Conservation (phyloP, 1,139 yeast species). For the Hansenula anomala region DNA sequence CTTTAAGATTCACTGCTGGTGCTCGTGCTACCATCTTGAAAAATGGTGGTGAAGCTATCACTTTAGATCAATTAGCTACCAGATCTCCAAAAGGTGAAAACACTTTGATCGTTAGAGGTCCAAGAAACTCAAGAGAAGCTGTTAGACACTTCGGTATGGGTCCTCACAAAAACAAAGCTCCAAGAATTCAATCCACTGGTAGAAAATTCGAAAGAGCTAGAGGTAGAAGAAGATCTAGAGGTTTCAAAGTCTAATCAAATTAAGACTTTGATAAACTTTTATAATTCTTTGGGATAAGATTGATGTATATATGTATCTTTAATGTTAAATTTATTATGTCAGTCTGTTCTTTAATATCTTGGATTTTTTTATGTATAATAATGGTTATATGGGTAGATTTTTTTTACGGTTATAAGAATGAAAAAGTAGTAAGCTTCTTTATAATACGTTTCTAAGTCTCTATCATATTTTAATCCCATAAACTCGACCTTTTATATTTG, state of each 20-base stretch:
- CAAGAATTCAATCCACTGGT: constrained; percentile 95
- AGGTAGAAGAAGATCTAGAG: constrained; percentile 99
- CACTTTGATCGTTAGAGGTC: constrained; percentile 97
- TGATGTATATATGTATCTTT: constrained; percentile 18
- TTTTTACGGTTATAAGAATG: not conserved
- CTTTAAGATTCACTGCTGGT: constrained; percentile 98
- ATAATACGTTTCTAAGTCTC: too few relatives aligned
- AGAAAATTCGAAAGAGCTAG: constrained; percentile 99
- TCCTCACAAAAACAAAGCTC: constrained; percentile 99
- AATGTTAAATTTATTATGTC: constrained; percentile 16
- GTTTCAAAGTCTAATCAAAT: constrained; percentile 94
- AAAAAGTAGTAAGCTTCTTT: not conserved
- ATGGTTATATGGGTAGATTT: not conserved
- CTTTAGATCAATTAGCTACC: constrained; percentile 97
- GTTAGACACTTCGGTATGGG: constrained; percentile 99
- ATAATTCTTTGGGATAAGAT: constrained; percentile 7
- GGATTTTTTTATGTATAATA: not conserved
- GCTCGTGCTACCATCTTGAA: constrained; percentile 96
- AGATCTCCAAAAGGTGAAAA: constrained; percentile 99
- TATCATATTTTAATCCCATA: constrained; percentile 11
- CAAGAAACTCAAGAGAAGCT: constrained; percentile 98
- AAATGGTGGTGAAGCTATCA: constrained; percentile 99
- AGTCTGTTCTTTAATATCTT: constrained; percentile 7
- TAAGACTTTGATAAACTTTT: constrained; percentile 10
- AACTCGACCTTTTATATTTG: constrained; percentile 4